Evolutionary conservation across 352 stramenopile species (phyloP).

Genomic region (Halophytophthora polymorphica): DNA sequence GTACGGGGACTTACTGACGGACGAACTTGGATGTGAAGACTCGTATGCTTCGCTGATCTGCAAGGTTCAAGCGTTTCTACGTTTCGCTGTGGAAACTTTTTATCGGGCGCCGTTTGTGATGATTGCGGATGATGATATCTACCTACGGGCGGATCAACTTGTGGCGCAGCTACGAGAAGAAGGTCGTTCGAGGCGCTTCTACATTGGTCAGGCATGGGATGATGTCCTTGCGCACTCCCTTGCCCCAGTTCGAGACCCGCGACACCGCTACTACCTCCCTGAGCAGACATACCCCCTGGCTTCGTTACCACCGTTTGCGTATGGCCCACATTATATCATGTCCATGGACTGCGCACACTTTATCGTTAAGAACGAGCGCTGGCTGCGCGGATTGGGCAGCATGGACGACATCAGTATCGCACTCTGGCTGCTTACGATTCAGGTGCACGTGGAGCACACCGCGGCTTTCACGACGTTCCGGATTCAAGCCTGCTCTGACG

Average conservation of each 20-base stretch:
- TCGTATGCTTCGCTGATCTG: conserved; percentile 44
- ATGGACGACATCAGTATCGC: conserved; percentile 66
- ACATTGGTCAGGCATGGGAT: conserved; percentile 22
- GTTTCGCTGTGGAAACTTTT: conserved; percentile 25
- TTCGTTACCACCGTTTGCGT: conserved; percentile 34
- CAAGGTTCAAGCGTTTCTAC: conserved; percentile 62
- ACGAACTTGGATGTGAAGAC: conserved; percentile 49
- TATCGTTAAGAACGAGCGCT: conserved; percentile 36
- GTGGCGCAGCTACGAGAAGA: conserved; percentile 3
- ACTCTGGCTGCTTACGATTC: conserved; percentile 45
- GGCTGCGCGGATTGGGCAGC: conserved; percentile 28
- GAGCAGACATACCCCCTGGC: conserved; percentile 29
- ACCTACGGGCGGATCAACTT: conserved; percentile 34
- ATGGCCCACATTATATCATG: conserved; percentile 47
- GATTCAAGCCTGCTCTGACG: conserved; percentile 24
- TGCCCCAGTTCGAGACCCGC: conserved; percentile 24
- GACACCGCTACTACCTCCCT: conserved; percentile 30
- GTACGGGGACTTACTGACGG: conserved; percentile 43
- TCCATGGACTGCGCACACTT: conserved; percentile 45
- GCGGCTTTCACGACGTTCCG: conserved; percentile 11
- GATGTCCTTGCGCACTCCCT: conserved; percentile 16
- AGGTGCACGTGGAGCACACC: conserved; percentile 29
- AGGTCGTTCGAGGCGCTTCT: background rate
- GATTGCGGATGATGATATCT: conserved; percentile 58
- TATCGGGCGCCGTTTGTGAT: conserved; percentile 37